phyloP scores from a whole-genome alignment of 192 early-diverging fungal genomes.

The Dispira parvispora region DNA sequence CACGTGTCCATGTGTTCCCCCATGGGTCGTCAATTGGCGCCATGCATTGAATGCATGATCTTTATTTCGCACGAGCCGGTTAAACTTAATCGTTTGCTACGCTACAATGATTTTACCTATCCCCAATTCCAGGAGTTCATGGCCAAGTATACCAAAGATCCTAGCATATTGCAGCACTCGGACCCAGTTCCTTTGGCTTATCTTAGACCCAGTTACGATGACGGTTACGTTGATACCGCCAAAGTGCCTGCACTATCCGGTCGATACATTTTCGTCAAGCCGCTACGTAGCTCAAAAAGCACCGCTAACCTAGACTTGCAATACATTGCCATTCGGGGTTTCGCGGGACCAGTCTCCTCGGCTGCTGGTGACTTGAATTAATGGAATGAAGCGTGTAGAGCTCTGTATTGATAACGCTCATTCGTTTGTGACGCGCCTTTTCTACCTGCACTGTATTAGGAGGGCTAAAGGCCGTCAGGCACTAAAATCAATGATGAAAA shows the following conservation, averaged over 20 bases:
- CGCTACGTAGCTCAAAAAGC: conserved; percentile 16
- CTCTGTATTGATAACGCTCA: too few relatives aligned
- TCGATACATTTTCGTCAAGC: conserved; percentile 23
- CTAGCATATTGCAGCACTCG: not conserved
- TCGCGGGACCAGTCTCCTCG: not conserved
- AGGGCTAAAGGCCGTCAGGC: too few relatives aligned
- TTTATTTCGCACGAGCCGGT: conserved; percentile 23
- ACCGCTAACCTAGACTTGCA: not conserved
- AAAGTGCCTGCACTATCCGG: conserved; percentile 20
- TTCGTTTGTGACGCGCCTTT: too few relatives aligned
- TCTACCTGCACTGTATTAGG: too few relatives aligned
- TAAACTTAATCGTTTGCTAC: conserved; percentile 16
- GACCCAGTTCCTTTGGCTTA: conserved; percentile 28
- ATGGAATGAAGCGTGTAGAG: too few relatives aligned
- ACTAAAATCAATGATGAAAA: too few relatives aligned
- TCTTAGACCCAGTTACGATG: conserved; percentile 24
- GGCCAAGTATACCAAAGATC: not conserved
- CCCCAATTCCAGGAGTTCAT: conserved; percentile 23
- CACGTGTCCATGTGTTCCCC: not conserved
- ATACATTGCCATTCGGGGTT: not conserved
- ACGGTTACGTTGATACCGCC: conserved; percentile 22
- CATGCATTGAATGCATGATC: conserved; percentile 26
- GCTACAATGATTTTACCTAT: conserved; percentile 27
- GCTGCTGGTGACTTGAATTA: too few relatives aligned
- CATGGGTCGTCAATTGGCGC: conserved; percentile 8